Percentiles rank a stretch among this genome's conserved stretches.
Evolutionary conservation across 176 grass and related monocot species (phyloP).

Genomic region (Pontederia paniculata): DNA sequence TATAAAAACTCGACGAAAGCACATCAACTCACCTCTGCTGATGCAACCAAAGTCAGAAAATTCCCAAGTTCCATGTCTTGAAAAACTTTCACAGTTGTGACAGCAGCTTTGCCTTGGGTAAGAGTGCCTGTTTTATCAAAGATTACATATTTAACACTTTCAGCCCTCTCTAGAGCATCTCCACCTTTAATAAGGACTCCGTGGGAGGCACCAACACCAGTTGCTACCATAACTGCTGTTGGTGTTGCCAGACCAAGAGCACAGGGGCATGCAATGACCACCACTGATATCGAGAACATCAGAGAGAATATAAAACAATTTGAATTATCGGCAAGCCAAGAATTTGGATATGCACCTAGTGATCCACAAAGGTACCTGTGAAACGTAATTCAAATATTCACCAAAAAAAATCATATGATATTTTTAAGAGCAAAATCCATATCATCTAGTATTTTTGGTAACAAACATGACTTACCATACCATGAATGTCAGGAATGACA

Average conservation of each 20-base stretch:
- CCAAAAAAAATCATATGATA: background rate
- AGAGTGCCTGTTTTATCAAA: constrained; percentile 98
- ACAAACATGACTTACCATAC: constrained; percentile 45
- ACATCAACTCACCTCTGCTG: constrained; percentile 64
- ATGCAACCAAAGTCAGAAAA: constrained; percentile 86
- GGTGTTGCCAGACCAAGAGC: constrained; percentile 95
- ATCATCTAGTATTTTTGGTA: background rate
- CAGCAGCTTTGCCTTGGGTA: constrained; percentile 91
- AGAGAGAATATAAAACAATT: constrained; percentile 45
- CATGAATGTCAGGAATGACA: constrained; percentile 79
- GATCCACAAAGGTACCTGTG: constrained; percentile 90
- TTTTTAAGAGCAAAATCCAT: no score
- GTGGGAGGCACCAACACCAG: constrained; percentile 84
- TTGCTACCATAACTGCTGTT: constrained; percentile 97
- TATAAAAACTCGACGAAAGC: no score
- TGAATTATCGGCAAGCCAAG: constrained; percentile 61
- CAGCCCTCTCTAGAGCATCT: constrained; percentile 84
- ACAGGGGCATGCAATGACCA: constrained; percentile 96
- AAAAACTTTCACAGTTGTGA: constrained; percentile 79
- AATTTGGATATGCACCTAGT: constrained; percentile 73
- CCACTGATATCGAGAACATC: constrained; percentile 97
- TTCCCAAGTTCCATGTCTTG: constrained; percentile 81
- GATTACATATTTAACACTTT: constrained; percentile 67
- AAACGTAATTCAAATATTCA: constrained; percentile 8
- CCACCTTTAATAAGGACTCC: constrained; percentile 92